These are phyloP conservation scores for Skeletonema menzelii DNA, from an alignment of 108 stramenopile genomes.

Conservation along the genomic window DNA sequence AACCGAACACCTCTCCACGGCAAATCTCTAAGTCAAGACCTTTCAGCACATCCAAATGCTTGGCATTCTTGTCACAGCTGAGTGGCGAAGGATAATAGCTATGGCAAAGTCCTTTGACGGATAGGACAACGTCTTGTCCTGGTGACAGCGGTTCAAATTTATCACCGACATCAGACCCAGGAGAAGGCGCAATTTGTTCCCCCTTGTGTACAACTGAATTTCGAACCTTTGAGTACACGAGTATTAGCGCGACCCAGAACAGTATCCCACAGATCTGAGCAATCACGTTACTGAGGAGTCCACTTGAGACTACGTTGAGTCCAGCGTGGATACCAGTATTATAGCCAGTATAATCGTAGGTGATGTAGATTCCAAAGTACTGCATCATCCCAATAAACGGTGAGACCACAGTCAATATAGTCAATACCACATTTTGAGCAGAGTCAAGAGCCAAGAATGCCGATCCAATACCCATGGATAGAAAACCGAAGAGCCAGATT, in stretches of 20 bases:
- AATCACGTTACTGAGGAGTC: constrained; percentile 25
- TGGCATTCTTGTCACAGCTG: constrained; percentile 6
- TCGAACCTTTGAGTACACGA: neutral
- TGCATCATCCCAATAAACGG: constrained; percentile 42
- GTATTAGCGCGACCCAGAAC: constrained; percentile 10
- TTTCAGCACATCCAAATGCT: constrained; percentile 40
- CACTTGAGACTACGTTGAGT: constrained; percentile 18
- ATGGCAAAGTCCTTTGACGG: constrained; percentile 27
- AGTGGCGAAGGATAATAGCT: constrained; percentile 7
- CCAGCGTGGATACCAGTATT: constrained; percentile 19
- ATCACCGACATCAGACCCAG: neutral
- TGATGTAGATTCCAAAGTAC: constrained; percentile 35
- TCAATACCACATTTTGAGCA: constrained; percentile 8
- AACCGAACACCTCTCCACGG: constrained; percentile 58
- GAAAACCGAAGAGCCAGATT: constrained; percentile 10
- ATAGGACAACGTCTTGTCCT: constrained; percentile 20
- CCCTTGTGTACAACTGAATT: too few relatives aligned
- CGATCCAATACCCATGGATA: constrained; percentile 18
- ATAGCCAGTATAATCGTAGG: constrained; percentile 27
- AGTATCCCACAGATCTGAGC: constrained; percentile 18
- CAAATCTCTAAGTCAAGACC: constrained; percentile 50
- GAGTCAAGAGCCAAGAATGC: constrained; percentile 4
- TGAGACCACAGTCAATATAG: constrained; percentile 18
- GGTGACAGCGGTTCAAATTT: constrained; percentile 37
- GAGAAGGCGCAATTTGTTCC: too few relatives aligned